Percentiles rank a stretch among this genome's conserved stretches.
phyloP scores from a whole-genome alignment of 208 protist species.

The Kentomonas sorsogonicus region DNA sequence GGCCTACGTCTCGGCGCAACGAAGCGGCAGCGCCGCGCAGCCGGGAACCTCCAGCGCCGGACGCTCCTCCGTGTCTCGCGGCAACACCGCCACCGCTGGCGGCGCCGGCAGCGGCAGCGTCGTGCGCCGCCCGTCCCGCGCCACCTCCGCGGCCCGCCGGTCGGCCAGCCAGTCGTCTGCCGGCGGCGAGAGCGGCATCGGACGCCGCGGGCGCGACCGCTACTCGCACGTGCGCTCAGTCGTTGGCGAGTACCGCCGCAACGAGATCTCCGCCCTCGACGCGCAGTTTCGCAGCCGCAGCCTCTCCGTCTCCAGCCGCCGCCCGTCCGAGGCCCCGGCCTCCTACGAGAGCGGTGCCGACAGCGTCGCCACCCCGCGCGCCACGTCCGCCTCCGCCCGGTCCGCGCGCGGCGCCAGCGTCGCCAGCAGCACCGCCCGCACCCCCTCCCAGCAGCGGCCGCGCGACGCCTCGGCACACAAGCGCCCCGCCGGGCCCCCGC shows the following conservation, averaged over 20 bases:
- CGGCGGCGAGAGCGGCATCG: slow-evolving; percentile 2
- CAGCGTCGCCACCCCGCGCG: slow-evolving; percentile 1
- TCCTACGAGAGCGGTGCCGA: not conserved
- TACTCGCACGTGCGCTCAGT: slow-evolving; percentile 61
- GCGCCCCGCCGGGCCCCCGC: too few species aligned
- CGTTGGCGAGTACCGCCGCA: slow-evolving; percentile 41
- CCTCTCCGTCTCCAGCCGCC: not conserved
- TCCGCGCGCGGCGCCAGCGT: not conserved
- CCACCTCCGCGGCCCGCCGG: slow-evolving; percentile 2
- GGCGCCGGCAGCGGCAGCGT: slow-evolving; percentile 1
- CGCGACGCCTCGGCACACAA: too few species aligned
- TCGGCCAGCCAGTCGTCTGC: not conserved
- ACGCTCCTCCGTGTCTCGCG: not conserved
- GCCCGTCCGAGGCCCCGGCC: not conserved
- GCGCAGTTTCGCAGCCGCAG: slow-evolving; percentile 31
- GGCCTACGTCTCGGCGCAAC: not conserved
- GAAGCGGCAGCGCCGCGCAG: slow-evolving; percentile 16
- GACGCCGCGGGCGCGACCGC: slow-evolving; percentile 5
- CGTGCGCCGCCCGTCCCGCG: slow-evolving; percentile 4
- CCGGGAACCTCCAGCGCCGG: slow-evolving; percentile 15
- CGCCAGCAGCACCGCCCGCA: slow-evolving; percentile 7
- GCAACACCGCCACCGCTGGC: not conserved
- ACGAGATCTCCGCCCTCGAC: slow-evolving; percentile 42
- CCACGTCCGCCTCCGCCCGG: too few species aligned
- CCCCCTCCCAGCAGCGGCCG: slow-evolving; percentile 15